These are phyloP conservation scores for cucumber (Cucumis sativus) DNA, from an alignment of 306 rosid species.

Conservation along the genomic window Cucumber_9930_V3 NC_026660.2:8297501-8298000, in stretches of 20 bases:
- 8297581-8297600: neutral
- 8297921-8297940: neutral
- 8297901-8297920: neutral
- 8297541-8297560: neutral
- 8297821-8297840: neutral
- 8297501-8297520: neutral
- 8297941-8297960: neutral
- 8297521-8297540: neutral
- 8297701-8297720: too few species aligned
- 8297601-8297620: neutral
- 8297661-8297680: too few species aligned
- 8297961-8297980: neutral
- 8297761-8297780: too few species aligned
- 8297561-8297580: neutral
- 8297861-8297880: neutral
- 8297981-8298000: too few species aligned
- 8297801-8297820: neutral
- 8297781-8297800: too few species aligned
- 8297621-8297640: too few species aligned
- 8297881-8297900: neutral
- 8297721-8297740: too few species aligned
- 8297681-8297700: too few species aligned
- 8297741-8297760: too few species aligned
- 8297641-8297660: too few species aligned
- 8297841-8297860: neutral